A percentile compares a stretch with the other conserved stretches of the same genome.
phyloP scores from a whole-genome alignment of 2,329 filamentous ascomycete genomes.

The Aurifilum marmelostoma region DNA sequence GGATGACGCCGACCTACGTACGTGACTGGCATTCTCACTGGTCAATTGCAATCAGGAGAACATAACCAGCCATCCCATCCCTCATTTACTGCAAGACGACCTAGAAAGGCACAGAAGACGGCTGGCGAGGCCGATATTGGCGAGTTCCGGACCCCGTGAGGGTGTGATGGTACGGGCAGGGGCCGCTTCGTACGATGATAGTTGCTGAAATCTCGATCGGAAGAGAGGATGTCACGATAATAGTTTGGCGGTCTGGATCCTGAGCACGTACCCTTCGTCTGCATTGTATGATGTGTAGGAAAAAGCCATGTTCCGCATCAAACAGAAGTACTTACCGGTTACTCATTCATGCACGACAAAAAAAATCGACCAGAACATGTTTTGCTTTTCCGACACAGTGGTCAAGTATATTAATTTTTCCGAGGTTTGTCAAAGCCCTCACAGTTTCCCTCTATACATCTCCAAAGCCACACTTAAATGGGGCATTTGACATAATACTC shows the following conservation, averaged over 20 bases:
- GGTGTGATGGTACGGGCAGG: not conserved
- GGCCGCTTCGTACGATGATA: not conserved
- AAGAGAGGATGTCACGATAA: not conserved
- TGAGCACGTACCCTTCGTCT: not conserved
- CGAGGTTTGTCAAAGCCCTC: not conserved
- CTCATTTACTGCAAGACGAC: not conserved
- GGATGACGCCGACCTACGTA: not conserved
- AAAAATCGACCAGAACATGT: not conserved
- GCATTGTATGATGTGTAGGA: not conserved
- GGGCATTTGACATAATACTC: not conserved
- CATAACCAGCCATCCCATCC: no score
- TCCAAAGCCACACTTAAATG: not conserved
- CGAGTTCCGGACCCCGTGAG: not conserved
- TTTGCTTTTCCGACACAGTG: not conserved
- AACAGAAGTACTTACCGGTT: not conserved
- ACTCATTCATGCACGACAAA: not conserved
- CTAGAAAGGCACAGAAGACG: not conserved
- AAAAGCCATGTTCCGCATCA: not conserved
- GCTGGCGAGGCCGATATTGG: slow-evolving; percentile 3
- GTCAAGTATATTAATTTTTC: not conserved
- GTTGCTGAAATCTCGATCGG: not conserved
- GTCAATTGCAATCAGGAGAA: not conserved
- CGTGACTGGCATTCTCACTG: not conserved
- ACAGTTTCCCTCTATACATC: not conserved
- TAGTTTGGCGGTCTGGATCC: not conserved